phyloP scores from a whole-genome alignment of 139 green algal species.

The Limnomonas spitsbergensis region DNA sequence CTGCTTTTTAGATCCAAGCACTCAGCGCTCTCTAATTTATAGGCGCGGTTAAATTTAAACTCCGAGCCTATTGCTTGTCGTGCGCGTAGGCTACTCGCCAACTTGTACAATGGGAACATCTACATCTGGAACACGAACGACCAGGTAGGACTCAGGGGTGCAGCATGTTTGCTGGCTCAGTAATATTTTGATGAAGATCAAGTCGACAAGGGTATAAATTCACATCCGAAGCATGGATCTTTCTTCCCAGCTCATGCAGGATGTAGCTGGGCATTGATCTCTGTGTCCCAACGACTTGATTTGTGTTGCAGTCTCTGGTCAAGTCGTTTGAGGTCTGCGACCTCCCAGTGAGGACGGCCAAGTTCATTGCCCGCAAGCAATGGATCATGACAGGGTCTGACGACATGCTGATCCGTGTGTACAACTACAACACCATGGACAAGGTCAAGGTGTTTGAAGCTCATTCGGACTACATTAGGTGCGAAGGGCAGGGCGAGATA shows the following conservation, averaged over 20 bases:
- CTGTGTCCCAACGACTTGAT: background rate
- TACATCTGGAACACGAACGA: constrained; percentile 97
- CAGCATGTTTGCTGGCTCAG: background rate
- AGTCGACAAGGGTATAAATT: too few relatives aligned
- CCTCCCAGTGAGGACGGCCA: constrained; percentile 90
- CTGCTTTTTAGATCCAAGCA: background rate
- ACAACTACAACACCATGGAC: constrained; percentile 99
- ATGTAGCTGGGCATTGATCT: too few relatives aligned
- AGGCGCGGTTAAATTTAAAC: background rate
- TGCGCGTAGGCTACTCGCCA: constrained; percentile 81
- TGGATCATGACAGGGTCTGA: constrained; percentile 93
- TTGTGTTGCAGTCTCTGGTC: constrained; percentile 74
- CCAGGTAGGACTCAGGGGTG: constrained; percentile 30
- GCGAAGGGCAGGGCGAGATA: background rate
- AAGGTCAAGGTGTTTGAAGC: constrained; percentile 96
- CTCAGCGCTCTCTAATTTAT: background rate
- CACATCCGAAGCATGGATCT: too few relatives aligned
- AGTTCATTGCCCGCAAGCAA: constrained; percentile 96
- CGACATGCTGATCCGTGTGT: constrained; percentile 97
- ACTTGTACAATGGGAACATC: constrained; percentile 95
- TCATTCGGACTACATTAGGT: constrained; percentile 98
- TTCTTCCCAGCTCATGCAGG: too few relatives aligned
- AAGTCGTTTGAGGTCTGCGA: constrained; percentile 98
- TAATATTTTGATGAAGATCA: background rate
- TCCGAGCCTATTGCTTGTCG: background rate